These are phyloP conservation scores for Grosmannia penicillata DNA, from an alignment of 2,329 filamentous ascomycete species.

Conservation along the genomic window DNA sequence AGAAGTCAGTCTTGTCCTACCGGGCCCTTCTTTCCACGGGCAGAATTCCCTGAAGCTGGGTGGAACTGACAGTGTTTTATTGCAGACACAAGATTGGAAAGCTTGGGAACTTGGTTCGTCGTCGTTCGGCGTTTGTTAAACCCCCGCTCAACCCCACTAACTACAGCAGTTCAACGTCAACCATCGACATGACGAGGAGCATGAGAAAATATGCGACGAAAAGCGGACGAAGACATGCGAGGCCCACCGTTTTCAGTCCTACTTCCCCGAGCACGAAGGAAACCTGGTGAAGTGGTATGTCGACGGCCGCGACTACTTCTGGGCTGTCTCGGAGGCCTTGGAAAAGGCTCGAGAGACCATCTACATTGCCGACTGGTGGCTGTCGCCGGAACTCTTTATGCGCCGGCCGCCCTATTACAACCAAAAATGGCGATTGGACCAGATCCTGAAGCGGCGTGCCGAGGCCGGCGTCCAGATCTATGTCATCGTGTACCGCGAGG, in stretches of 20 bases:
- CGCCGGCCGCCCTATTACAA: conserved; percentile 69
- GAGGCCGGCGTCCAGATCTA: conserved; percentile 92
- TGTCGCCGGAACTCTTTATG: conserved; percentile 77
- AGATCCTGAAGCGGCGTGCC: conserved; percentile 72
- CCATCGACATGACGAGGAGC: conserved; percentile 86
- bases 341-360: conserved; percentile 84
- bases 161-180: conserved; percentile 77
- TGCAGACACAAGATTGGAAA: conserved; percentile 44
- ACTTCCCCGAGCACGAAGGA: conserved; percentile 70
- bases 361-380: conserved; percentile 96
- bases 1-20: conserved; percentile 41
- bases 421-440: conserved; percentile 77
- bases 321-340: conserved; percentile 80
- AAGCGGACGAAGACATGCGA: conserved; percentile 62
- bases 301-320: conserved; percentile 89
- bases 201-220: conserved; percentile 69
- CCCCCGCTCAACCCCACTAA: background rate
- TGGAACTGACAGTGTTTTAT: background rate
- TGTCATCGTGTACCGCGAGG: conserved; percentile 83
- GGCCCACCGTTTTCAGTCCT: conserved; percentile 74
- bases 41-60: background rate
- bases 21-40: background rate
- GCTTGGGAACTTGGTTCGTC: conserved; percentile 39
- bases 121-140: background rate
- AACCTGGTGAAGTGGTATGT: conserved; percentile 96